Percentiles rank a stretch among this genome's conserved stretches.
Evolutionary conservation across 2,329 filamentous ascomycete genomes (phyloP).

Genomic region (Chaetothyriales sp.): DNA sequence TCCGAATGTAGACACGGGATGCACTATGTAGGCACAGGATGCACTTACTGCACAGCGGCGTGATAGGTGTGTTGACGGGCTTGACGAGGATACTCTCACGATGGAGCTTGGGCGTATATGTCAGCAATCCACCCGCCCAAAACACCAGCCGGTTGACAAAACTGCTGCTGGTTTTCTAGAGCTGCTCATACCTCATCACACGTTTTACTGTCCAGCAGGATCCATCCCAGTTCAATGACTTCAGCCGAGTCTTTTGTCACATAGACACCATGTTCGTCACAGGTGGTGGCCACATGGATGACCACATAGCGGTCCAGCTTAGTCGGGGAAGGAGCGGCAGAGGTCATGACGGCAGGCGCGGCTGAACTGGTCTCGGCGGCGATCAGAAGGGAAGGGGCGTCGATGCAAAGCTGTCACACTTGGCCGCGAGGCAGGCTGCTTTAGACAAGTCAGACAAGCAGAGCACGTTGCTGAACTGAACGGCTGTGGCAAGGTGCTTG

Average conservation of each 20-base stretch:
- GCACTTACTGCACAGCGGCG: constrained; percentile 90
- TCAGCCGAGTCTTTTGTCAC: constrained; percentile 98
- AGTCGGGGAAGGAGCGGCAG: constrained; percentile 40
- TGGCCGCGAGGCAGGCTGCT: not conserved
- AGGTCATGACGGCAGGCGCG: not conserved
- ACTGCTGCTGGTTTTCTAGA: constrained; percentile 18
- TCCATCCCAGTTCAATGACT: constrained; percentile 98
- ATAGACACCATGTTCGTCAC: constrained; percentile 97
- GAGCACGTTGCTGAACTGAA: not conserved
- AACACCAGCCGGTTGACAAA: not conserved
- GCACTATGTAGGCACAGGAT: too few species aligned
- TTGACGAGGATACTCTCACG: constrained; percentile 95
- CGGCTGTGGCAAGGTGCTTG: not conserved
- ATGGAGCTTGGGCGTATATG: constrained; percentile 56
- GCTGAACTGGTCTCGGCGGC: constrained; percentile 5
- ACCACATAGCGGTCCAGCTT: constrained; percentile 93
- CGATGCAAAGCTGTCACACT: not conserved
- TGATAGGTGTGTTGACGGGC: constrained; percentile 96
- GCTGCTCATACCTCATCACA: constrained; percentile 67
- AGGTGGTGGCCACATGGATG: constrained; percentile 96
- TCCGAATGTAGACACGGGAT: constrained; percentile 11
- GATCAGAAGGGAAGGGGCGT: constrained; percentile 5
- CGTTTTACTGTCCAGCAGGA: constrained; percentile 78
- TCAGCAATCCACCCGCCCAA: constrained; percentile 9
- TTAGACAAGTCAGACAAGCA: not conserved